Evolutionary conservation across 169 alveolate species (phyloP).

Genomic region (Cryptosporidium sp.): DNA sequence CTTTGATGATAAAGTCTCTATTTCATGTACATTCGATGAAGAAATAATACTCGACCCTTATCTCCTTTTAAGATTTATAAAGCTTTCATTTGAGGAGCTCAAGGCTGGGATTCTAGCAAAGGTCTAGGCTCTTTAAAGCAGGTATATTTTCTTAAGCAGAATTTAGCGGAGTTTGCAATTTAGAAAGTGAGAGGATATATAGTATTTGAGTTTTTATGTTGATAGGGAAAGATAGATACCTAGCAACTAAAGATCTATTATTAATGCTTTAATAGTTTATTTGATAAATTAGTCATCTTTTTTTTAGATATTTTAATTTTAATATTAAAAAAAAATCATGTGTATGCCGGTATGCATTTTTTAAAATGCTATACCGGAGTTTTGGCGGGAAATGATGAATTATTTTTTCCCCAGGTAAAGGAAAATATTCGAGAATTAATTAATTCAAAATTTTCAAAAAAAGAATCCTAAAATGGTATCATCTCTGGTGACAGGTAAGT

Average conservation of each 20-base stretch:
- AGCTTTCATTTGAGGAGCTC: constrained; percentile 55
- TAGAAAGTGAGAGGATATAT: neutral
- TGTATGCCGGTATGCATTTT: constrained; percentile 1
- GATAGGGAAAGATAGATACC: neutral
- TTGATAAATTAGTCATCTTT: neutral
- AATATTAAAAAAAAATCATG: neutral
- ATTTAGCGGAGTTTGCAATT: neutral
- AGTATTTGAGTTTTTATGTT: neutral
- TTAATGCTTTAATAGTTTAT: neutral
- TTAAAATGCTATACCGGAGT: neutral
- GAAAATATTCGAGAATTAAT: neutral
- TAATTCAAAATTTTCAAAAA: neutral
- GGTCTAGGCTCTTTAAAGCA: neutral
- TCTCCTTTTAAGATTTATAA: constrained; percentile 20
- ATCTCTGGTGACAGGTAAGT: constrained; percentile 73
- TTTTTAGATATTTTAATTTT: neutral
- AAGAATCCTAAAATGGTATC: constrained; percentile 16
- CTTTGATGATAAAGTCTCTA: constrained; percentile 51
- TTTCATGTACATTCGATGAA: constrained; percentile 53
- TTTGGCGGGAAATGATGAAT: neutral
- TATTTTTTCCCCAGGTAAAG: neutral
- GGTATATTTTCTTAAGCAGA: neutral
- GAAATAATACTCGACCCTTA: constrained; percentile 38
- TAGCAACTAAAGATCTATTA: neutral
- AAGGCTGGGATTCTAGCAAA: constrained; percentile 36